These are phyloP conservation scores for Miscanthus lutarioriparius DNA, from an alignment of 176 grass and related monocot genomes.

Conservation along the genomic window DNA sequence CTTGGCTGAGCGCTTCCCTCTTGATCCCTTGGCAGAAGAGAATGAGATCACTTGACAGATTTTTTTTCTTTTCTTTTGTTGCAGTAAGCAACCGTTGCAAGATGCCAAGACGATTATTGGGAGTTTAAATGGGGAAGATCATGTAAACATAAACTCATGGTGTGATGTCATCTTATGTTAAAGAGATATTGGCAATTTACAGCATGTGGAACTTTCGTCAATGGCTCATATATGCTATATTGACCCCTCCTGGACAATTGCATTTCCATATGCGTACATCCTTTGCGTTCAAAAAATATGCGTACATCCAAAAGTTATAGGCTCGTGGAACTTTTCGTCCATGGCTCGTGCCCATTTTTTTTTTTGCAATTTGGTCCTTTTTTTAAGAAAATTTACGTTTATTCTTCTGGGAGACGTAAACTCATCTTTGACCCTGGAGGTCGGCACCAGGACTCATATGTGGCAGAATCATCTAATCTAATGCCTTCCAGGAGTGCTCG, in stretches of 20 bases:
- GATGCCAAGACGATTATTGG: not conserved
- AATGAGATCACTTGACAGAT: not conserved
- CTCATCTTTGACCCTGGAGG: too few species aligned
- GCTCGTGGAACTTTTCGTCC: too few species aligned
- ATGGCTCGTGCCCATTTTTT: too few species aligned
- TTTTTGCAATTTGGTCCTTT: too few species aligned
- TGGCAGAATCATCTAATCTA: too few species aligned
- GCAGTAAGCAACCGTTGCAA: slow-evolving; percentile 20
- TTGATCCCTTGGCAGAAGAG: not conserved
- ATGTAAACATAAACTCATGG: slow-evolving; percentile 32
- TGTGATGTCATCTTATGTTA: slow-evolving; percentile 21
- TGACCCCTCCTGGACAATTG: slow-evolving; percentile 19
- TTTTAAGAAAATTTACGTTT: too few species aligned
- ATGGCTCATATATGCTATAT: slow-evolving; percentile 34
- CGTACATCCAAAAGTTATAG: not conserved
- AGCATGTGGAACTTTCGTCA: slow-evolving; percentile 30
- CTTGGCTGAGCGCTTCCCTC: not conserved
- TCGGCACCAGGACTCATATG: too few species aligned
- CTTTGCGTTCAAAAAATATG: not conserved
- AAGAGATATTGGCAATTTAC: slow-evolving; percentile 24
- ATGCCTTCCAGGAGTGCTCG: too few species aligned
- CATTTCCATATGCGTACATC: not conserved
- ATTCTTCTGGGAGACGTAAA: too few species aligned
- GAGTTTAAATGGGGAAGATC: slow-evolving; percentile 15
- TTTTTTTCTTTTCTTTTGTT: not conserved